Conservation (phyloP, 202 grass and related monocot species). For the Panicum virgatum region DNA sequence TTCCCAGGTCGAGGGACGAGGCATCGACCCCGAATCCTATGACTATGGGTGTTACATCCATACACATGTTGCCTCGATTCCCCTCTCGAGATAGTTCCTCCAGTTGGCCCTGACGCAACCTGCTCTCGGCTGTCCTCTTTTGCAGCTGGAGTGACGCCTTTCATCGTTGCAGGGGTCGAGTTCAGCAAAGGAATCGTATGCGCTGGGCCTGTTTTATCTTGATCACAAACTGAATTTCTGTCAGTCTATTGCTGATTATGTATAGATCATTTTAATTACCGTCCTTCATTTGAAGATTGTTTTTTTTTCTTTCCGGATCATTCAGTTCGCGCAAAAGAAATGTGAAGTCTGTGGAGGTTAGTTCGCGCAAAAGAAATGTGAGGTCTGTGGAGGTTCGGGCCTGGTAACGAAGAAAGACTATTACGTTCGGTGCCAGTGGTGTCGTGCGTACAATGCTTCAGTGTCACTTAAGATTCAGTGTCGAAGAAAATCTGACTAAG, state of each 20-base stretch:
- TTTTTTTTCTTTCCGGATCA: not conserved
- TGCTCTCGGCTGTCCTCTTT: not conserved
- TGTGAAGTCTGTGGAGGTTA: conserved; percentile 77
- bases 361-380: too few species aligned
- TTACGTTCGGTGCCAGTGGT: conserved; percentile 74
- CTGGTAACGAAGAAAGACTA: conserved; percentile 62
- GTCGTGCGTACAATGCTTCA: conserved; percentile 56
- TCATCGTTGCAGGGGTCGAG: conserved; percentile 78
- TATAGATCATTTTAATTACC: not conserved
- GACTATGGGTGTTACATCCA: too few species aligned
- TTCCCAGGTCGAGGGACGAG: too few species aligned
- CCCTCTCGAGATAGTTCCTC: not conserved
- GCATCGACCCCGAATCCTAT: too few species aligned
- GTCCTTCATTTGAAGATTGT: not conserved
- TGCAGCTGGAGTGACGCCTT: conserved; percentile 84
- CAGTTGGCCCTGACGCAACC: not conserved
- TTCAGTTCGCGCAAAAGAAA: conserved; percentile 72
- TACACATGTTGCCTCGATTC: not conserved
- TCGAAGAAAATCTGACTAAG: not conserved
- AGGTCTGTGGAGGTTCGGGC: too few species aligned
- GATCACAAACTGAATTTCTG: not conserved
- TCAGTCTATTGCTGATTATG: not conserved
- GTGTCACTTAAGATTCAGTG: not conserved
- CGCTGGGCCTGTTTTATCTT: not conserved
- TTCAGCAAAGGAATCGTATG: conserved; percentile 92